Percentiles rank a stretch among this genome's conserved stretches.
These are phyloP conservation scores for Cladosporium velox DNA, from an alignment of 2,329 filamentous ascomycete species.

Conservation along the genomic window DNA sequence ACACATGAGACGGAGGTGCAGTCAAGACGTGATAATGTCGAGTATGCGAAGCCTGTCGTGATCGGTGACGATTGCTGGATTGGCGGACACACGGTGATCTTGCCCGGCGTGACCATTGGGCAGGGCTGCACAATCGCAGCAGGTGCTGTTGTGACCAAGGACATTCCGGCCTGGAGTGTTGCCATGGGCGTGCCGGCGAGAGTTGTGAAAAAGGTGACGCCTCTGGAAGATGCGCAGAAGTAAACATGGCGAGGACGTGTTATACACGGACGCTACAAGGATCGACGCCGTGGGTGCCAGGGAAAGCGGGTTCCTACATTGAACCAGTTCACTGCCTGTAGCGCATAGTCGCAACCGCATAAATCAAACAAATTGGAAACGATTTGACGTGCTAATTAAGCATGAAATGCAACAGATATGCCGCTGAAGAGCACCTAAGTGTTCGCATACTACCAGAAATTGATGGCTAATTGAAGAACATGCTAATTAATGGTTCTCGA, in stretches of 20 bases:
- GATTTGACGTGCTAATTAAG: not conserved
- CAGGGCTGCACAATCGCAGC: conserved; percentile 31
- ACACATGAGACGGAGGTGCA: conserved; percentile 56
- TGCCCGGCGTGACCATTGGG: conserved; percentile 32
- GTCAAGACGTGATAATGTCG: conserved; percentile 50
- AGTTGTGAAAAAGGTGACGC: conserved; percentile 28
- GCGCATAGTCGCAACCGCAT: not conserved
- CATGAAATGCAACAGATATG: not conserved
- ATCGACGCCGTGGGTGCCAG: not conserved
- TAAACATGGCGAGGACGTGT: not conserved
- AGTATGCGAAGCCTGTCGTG: conserved; percentile 52
- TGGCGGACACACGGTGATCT: conserved; percentile 30
- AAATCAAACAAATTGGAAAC: not conserved
- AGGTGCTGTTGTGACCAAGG: conserved; percentile 28
- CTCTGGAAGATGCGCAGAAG: conserved; percentile 8
- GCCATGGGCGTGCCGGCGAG: conserved; percentile 30
- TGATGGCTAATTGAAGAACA: not conserved
- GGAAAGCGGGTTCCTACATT: not conserved
- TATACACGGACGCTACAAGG: not conserved
- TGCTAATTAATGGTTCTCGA: not conserved
- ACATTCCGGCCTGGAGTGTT: conserved; percentile 31
- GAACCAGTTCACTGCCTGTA: not conserved
- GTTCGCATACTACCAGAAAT: not conserved
- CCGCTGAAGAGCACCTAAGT: not conserved
- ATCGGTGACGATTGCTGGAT: conserved; percentile 43